Percentiles rank a stretch among this genome's conserved stretches.
Conservation (phyloP, 176 grass and related monocot species). For the Otatea glauca region DNA sequence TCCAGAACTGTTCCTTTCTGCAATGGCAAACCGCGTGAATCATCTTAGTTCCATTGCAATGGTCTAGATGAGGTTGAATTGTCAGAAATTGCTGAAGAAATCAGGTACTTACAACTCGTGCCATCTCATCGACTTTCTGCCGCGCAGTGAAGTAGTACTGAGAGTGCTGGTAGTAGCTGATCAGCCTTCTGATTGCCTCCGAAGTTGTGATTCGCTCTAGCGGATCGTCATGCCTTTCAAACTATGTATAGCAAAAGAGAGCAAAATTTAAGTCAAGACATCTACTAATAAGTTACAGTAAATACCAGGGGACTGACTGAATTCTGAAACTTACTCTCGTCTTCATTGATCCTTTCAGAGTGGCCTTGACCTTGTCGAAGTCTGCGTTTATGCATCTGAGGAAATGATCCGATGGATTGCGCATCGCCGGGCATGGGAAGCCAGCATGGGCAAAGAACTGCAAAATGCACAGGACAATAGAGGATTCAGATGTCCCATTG, state of each 20-base stretch:
- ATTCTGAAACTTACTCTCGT: slow-evolving; percentile 52
- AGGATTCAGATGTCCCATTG: background rate
- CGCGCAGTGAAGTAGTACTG: slow-evolving; percentile 59
- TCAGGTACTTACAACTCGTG: slow-evolving; percentile 67
- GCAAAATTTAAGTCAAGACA: background rate
- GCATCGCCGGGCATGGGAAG: slow-evolving; percentile 76
- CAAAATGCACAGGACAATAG: background rate
- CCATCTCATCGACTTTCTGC: slow-evolving; percentile 87
- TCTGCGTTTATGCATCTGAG: slow-evolving; percentile 89
- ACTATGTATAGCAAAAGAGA: slow-evolving; percentile 42
- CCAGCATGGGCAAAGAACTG: slow-evolving; percentile 98
- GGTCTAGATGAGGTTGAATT: slow-evolving; percentile 2
- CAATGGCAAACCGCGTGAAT: slow-evolving; percentile 21
- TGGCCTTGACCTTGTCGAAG: slow-evolving; percentile 99
- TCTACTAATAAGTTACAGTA: background rate
- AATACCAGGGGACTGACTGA: background rate
- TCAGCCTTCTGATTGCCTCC: slow-evolving; percentile 75
- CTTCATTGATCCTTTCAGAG: slow-evolving; percentile 96
- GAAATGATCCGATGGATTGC: slow-evolving; percentile 97
- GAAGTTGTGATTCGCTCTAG: slow-evolving; percentile 70
- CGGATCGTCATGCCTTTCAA: slow-evolving; percentile 83
- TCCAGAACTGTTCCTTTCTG: slow-evolving; percentile 96
- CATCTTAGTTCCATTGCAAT: background rate
- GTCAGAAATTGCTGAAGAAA: slow-evolving; percentile 26
- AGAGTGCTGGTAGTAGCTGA: slow-evolving; percentile 72